Evolutionary conservation across 2,329 filamentous ascomycete species (phyloP), one percentile per base, ranked within the genome.

Genomic region (Alternaria brassicae): DNA sequence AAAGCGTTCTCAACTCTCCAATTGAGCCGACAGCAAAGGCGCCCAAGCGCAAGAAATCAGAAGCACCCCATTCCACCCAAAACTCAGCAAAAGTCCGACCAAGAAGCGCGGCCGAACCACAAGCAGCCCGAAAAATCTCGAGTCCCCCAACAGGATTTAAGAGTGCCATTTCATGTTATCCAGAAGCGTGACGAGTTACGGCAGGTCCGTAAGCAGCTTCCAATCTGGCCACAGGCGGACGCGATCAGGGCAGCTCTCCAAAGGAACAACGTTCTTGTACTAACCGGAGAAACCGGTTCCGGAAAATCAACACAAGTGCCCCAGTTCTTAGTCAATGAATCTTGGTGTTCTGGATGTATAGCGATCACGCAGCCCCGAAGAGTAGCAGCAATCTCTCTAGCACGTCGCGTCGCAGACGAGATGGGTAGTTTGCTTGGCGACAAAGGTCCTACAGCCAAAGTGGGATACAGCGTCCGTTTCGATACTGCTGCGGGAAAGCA

Each of bases 251-350:
- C 82, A 15, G 82, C 86, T 2, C 79, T 97, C 6, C 80, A 74
- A 15, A 72, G 86, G 32, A 88, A 87, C 62, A 87, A 96, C 70
- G 87, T 97, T 1, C 85, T 99, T 51, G 84, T 99, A 0, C 81
- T 99, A 13, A 90, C 95, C 2, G 94, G 94, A 80, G 94, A 98
- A 77, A 99, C 95, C 0, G 95, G 95, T 75, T 96, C 92, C 13
- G 95, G 95, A 74, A 99, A 99, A 80, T 96, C 91, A 81, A 99
- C 95, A 0, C 95, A 99, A 78, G 89, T 97, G 0, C 94, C 95
- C 0, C 95, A 98, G 72, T 97, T 97, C 63, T 81, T 99, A 7
- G 86, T 90, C 44, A 81, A 83, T 25, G 91, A 97, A 72, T 79
- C 86, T 6, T 98, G 93, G 93, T 97, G 93, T 76, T 85, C 83